Evolutionary conservation across 202 grass and related monocot species (phyloP).

Genomic region (Panicum hallii): DNA sequence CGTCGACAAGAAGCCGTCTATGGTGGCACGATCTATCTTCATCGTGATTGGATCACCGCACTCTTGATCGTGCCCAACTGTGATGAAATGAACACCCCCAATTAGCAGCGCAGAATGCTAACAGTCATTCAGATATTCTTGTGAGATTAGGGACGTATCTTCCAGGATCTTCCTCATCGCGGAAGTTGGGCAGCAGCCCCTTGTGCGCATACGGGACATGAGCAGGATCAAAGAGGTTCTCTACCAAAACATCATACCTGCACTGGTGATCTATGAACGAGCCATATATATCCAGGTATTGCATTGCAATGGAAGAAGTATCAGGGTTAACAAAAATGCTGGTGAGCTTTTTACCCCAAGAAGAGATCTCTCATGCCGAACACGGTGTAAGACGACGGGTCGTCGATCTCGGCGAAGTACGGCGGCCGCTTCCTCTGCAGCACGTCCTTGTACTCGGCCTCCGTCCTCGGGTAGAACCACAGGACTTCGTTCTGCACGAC

Average conservation of each 20-base stretch:
- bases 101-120: background rate
- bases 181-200: conserved; percentile 50
- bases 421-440: conserved; percentile 65
- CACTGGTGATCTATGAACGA: background rate
- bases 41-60: conserved; percentile 71
- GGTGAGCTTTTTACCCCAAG: conserved; percentile 55
- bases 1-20: conserved; percentile 55
- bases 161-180: conserved; percentile 51
- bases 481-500: conserved; percentile 76
- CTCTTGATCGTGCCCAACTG: conserved; percentile 70
- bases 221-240: conserved; percentile 83
- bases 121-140: background rate
- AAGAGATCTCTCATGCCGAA: conserved; percentile 64
- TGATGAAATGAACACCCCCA: conserved; percentile 41
- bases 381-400: conserved; percentile 55
- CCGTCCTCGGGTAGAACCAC: conserved; percentile 79
- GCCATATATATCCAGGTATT: too few species aligned
- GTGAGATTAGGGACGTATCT: conserved; percentile 68
- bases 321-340: background rate
- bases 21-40: conserved; percentile 46
- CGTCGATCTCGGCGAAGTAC: conserved; percentile 68
- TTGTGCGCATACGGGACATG: conserved; percentile 78
- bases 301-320: background rate
- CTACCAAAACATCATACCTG: conserved; percentile 79
- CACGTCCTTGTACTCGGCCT: conserved; percentile 57